phyloP scores from a whole-genome alignment of 768 basidiomycete genomes.

The Phylloporus sp. region DNA sequence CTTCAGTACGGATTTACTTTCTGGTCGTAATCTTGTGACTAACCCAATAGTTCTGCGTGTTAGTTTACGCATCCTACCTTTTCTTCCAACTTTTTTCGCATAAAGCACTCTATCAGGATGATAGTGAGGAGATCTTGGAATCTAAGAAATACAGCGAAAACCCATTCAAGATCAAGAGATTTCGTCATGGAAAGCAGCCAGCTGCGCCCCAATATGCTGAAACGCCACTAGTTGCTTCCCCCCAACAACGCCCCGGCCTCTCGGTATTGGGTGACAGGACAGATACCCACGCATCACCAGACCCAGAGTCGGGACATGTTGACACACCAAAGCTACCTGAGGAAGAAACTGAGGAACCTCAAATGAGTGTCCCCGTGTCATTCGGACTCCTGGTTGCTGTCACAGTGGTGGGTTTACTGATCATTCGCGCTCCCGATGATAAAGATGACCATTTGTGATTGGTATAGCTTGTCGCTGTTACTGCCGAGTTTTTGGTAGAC shows the following conservation, averaged over 20 bases:
- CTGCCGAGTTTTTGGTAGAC: slow-evolving; percentile 68
- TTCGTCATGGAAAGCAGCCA: slow-evolving; percentile 14
- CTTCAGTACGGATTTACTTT: slow-evolving; percentile 49
- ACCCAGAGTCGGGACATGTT: slow-evolving; percentile 9
- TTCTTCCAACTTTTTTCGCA: slow-evolving; percentile 82
- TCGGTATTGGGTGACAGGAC: not conserved
- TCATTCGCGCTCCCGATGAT: not conserved
- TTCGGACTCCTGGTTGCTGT: slow-evolving; percentile 51
- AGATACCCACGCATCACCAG: not conserved
- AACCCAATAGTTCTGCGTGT: slow-evolving; percentile 1
- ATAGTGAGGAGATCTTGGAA: slow-evolving; percentile 34
- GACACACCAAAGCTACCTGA: not conserved
- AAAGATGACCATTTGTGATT: not conserved
- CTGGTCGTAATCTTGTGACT: not conserved
- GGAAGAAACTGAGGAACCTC: slow-evolving; percentile 40
- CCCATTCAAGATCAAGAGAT: slow-evolving; percentile 27
- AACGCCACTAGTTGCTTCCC: slow-evolving; percentile 10
- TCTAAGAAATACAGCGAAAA: slow-evolving; percentile 42
- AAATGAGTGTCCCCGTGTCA: slow-evolving; percentile 54
- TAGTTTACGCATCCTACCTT: slow-evolving; percentile 73
- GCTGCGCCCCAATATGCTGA: slow-evolving; percentile 2
- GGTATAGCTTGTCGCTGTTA: slow-evolving; percentile 49
- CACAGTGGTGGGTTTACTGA: slow-evolving; percentile 50
- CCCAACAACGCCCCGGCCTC: not conserved
- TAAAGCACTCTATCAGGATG: slow-evolving; percentile 59